These are phyloP conservation scores for Nannizziopsis arthrosporioides DNA, from an alignment of 2,329 filamentous ascomycete species.

Conservation along the genomic window DNA sequence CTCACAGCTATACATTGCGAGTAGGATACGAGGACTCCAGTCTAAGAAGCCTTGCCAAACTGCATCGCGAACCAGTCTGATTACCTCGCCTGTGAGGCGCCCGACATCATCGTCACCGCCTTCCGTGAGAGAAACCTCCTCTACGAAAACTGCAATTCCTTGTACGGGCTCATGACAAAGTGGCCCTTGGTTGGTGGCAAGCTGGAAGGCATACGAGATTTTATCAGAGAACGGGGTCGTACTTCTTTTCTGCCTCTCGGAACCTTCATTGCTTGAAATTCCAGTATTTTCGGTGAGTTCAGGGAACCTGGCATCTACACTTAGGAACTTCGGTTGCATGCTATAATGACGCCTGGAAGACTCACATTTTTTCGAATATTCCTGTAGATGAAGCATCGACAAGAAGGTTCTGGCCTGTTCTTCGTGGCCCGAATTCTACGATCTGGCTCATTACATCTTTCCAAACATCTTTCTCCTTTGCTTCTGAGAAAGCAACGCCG, in stretches of 20 bases:
- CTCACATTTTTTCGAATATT: constrained; percentile 55
- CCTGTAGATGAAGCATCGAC: constrained; percentile 67
- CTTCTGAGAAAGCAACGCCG: constrained; percentile 50
- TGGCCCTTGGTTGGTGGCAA: constrained; percentile 76
- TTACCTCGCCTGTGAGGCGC: constrained; percentile 81
- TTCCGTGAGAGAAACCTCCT: constrained; percentile 57
- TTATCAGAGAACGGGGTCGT: constrained; percentile 72
- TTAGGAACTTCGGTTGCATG: background rate
- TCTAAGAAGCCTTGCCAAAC: constrained; percentile 81
- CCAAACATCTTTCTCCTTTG: constrained; percentile 68
- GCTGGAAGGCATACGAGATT: constrained; percentile 85
- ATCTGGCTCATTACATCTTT: constrained; percentile 66
- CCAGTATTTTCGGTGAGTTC: background rate
- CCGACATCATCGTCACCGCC: constrained; percentile 50
- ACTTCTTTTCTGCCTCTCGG: constrained; percentile 18
- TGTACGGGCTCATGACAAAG: constrained; percentile 89
- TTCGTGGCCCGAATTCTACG: constrained; percentile 75
- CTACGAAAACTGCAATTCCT: constrained; percentile 80
- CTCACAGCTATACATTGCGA: constrained; percentile 96
- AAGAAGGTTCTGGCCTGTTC: constrained; percentile 78
- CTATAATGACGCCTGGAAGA: background rate
- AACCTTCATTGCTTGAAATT: background rate
- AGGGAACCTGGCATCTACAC: constrained; percentile 2
- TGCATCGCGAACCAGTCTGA: constrained; percentile 74
- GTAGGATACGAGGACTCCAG: constrained; percentile 87